phyloP scores from a whole-genome alignment of 441 rosid genomes.

The Adansonia gregorii region DNA sequence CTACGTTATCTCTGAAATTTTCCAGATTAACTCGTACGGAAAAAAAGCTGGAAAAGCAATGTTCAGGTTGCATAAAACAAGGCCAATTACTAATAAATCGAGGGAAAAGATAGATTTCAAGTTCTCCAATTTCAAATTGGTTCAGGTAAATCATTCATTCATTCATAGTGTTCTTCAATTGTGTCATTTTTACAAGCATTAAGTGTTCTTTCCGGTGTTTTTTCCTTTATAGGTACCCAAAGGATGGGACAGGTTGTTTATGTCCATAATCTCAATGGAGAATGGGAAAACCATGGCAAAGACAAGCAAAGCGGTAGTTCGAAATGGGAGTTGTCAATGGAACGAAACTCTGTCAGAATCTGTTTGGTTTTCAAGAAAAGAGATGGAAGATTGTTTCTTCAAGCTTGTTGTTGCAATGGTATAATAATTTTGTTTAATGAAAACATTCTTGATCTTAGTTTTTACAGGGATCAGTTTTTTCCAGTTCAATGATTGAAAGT shows the following conservation, averaged over 20 bases:
- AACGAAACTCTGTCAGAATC: conserved; percentile 52
- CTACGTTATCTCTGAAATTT: neutral
- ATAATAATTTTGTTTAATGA: neutral
- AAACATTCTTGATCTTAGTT: neutral
- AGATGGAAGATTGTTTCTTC: conserved; percentile 45
- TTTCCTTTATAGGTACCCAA: conserved; percentile 53
- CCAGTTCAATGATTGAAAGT: neutral
- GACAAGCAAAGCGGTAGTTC: conserved; percentile 45
- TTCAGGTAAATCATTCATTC: conserved; percentile 44
- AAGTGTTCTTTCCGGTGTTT: neutral
- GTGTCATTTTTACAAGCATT: neutral
- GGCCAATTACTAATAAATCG: conserved; percentile 35
- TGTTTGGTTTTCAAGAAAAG: conserved; percentile 42
- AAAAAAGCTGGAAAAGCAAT: conserved; percentile 28
- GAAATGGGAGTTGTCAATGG: conserved; percentile 69
- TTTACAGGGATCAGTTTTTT: neutral
- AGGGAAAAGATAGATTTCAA: conserved; percentile 55
- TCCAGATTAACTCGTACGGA: neutral
- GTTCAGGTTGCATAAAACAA: conserved; percentile 52
- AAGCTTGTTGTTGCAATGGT: conserved; percentile 63
- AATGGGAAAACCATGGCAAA: conserved; percentile 59
- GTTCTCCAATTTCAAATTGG: conserved; percentile 52
- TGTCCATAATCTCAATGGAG: conserved; percentile 52
- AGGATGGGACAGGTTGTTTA: conserved; percentile 68
- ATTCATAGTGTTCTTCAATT: neutral